Conservation (phyloP, 2,329 filamentous ascomycete species). For the Talaromyces sp. region DNA sequence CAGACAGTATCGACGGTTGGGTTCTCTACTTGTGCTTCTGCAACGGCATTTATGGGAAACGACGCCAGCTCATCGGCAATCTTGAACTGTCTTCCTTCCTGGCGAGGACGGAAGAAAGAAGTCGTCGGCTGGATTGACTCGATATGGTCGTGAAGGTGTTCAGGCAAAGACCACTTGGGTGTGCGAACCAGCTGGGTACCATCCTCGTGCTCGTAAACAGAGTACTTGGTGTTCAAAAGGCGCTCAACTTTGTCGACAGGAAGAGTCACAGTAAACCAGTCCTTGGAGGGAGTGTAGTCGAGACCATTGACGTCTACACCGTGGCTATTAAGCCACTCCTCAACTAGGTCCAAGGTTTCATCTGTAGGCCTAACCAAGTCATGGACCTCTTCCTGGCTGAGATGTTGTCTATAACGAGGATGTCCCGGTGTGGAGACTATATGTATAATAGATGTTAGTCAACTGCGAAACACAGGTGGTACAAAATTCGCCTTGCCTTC, state of each 20-base stretch:
- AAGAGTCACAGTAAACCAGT: conserved; percentile 4
- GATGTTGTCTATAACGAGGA: conserved; percentile 3
- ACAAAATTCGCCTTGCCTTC: background rate
- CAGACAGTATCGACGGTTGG: background rate
- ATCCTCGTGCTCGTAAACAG: conserved; percentile 4
- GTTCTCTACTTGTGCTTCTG: background rate
- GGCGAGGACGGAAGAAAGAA: conserved; percentile 3
- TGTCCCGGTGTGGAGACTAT: conserved; percentile 3
- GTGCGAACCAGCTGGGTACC: background rate
- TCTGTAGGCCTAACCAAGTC: conserved; percentile 3
- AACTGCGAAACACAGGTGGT: background rate
- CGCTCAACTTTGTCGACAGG: background rate
- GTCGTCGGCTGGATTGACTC: conserved; percentile 9
- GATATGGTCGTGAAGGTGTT: conserved; percentile 4
- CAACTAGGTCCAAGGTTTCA: background rate
- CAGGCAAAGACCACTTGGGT: conserved; percentile 1
- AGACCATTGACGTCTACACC: background rate
- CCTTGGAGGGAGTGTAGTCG: background rate
- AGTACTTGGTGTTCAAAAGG: conserved; percentile 7
- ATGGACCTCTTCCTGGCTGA: conserved; percentile 1
- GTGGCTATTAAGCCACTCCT: conserved; percentile 5
- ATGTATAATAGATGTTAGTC: background rate
- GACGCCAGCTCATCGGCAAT: conserved; percentile 1
- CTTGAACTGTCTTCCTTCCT: background rate
- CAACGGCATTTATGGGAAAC: background rate